These are phyloP conservation scores for Raphanus sativus DNA, from an alignment of 345 rosid species.

Conservation along the genomic window DNA sequence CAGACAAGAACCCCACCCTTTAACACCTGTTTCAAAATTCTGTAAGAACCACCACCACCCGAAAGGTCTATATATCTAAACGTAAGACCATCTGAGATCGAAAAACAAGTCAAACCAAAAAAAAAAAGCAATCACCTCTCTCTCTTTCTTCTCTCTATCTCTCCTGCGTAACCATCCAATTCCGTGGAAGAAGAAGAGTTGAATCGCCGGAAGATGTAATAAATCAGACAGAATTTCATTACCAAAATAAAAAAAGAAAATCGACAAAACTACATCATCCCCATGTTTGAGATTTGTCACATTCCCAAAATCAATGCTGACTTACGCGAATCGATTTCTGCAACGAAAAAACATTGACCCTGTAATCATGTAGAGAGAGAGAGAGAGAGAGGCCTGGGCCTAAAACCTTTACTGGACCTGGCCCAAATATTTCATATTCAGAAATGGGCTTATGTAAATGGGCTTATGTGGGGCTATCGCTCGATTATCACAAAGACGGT, in stretches of 20 bases:
- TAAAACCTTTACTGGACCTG: neutral
- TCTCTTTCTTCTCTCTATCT: neutral
- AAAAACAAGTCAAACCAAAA: conserved; percentile 23
- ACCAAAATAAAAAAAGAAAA: neutral
- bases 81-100: conserved; percentile 29
- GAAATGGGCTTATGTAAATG: neutral
- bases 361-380: neutral
- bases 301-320: conserved; percentile 37
- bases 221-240: conserved; percentile 19
- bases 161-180: conserved; percentile 24
- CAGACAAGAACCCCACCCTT: conserved; percentile 11
- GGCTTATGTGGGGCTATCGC: neutral
- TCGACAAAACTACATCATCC: conserved; percentile 21
- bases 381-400: neutral
- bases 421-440: neutral
- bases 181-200: conserved; percentile 27
- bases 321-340: conserved; percentile 19
- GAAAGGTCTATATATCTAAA: neutral
- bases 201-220: conserved; percentile 22
- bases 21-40: conserved; percentile 2
- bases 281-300: conserved; percentile 30
- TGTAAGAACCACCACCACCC: no score
- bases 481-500: neutral
- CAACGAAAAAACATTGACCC: neutral
- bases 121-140: neutral